Evolutionary conservation across 2,329 filamentous ascomycete species (phyloP), one percentile per base, ranked within the genome.

Genomic region (Podosphaera fusca): DNA sequence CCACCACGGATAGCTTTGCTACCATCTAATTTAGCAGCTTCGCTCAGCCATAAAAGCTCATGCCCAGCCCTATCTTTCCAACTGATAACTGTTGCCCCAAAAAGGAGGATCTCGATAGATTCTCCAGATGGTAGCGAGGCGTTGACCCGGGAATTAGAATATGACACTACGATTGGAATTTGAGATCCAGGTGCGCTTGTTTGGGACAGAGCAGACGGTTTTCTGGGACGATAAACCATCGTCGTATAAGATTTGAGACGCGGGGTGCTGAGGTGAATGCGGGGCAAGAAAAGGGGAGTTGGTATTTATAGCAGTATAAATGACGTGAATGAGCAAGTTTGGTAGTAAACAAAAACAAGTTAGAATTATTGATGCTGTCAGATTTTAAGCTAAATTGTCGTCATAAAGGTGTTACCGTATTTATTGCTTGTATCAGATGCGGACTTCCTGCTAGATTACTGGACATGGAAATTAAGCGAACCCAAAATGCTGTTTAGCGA

Each of bases 1-100:
- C 90, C 90, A 58, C 92, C 92, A 61, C 92, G 78, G 56, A 96
- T 89, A 31, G 90, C 78, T 74, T 94, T 95, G 63, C 77, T 82
- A 56, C 92, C 90, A 67, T 96, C 89, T 58, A 95, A 74, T 65
- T 79, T 80, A 50, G 89, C 85, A 58, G 76, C 80, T 60, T 88
- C 80, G 70, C 85, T 92, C 63, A 95, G 67, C 77, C 87, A 95
- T 57, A 95, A 76, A 71, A 88, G 88, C 73, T 95, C 89, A 57
- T 79, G 72, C 53, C 85, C 85, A 58, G 78, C 74, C 59, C 81
- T 78, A 67, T 85, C 83, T 75, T 92, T 94, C 92, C 92, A 98
- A 70, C 85, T 92, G 59, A 85, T 81, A 53, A 98, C 84, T 0
- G 89, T 96, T 9, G 92, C 92, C 58, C 92, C 92, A 66, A 85